These are phyloP conservation scores for Fusarium nanum DNA, from an alignment of 2,329 filamentous ascomycete species.

Conservation along the genomic window DNA sequence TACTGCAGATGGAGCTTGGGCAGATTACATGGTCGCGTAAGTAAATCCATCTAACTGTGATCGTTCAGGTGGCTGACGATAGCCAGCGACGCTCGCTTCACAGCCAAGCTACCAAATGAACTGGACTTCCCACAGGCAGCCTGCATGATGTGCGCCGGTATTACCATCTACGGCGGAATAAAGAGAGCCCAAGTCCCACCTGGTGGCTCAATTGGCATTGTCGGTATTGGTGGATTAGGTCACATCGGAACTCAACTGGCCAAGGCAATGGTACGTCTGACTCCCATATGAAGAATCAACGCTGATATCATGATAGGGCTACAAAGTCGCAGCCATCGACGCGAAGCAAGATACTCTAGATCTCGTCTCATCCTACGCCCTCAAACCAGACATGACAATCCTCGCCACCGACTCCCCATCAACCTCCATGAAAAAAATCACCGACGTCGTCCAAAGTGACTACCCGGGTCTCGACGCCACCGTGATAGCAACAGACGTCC, in stretches of 20 bases:
- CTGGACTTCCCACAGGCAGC: not conserved
- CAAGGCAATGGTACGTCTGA: slow-evolving; percentile 4
- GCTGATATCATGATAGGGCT: not conserved
- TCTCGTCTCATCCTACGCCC: not conserved
- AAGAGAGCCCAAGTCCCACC: slow-evolving; percentile 4
- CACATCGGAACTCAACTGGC: slow-evolving; percentile 8
- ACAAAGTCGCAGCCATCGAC: slow-evolving; percentile 14
- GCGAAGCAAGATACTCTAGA: not conserved
- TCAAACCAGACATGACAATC: slow-evolving; percentile 8
- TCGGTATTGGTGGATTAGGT: slow-evolving; percentile 5
- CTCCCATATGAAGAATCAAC: rapidly evolving
- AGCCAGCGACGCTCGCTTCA: not conserved
- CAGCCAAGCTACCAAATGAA: not conserved
- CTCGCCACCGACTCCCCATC: not conserved
- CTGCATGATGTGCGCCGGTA: slow-evolving; percentile 8
- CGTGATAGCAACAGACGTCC: slow-evolving; percentile 1
- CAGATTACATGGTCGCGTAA: slow-evolving; percentile 18
- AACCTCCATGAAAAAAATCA: not conserved
- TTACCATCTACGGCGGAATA: not conserved
- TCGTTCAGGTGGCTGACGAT: not conserved
- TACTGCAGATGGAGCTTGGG: slow-evolving; percentile 7
- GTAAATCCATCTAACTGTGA: not conserved
- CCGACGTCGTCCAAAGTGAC: rapidly evolving
- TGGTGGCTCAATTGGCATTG: slow-evolving; percentile 6
- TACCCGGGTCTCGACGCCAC: slow-evolving; percentile 10